These are phyloP conservation scores for Cynanchum wilfordii DNA, from an alignment of 257 asterid species.

Conservation along the genomic window DNA sequence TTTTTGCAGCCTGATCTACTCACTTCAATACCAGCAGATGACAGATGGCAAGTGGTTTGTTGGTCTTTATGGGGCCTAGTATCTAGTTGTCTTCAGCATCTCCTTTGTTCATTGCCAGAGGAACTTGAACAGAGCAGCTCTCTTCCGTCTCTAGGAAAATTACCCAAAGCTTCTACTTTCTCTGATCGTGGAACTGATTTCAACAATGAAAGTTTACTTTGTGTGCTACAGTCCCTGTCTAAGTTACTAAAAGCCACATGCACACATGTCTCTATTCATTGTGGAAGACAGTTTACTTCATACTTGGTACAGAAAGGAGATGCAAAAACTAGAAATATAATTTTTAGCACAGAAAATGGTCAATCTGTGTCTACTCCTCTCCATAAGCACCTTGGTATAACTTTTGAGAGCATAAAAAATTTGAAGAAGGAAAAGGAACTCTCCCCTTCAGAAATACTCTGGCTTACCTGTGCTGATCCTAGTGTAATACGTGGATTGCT, in stretches of 20 bases:
- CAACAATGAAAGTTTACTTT: slow-evolving; percentile 28
- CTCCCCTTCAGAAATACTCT: slow-evolving; percentile 46
- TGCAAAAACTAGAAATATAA: slow-evolving; percentile 26
- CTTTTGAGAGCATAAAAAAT: slow-evolving; percentile 26
- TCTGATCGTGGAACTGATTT: slow-evolving; percentile 25
- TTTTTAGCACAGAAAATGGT: slow-evolving; percentile 39
- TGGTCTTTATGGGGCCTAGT: slow-evolving; percentile 71
- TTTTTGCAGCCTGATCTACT: slow-evolving; percentile 30
- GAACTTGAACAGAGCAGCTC: slow-evolving; percentile 28
- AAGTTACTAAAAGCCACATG: slow-evolving; percentile 45
- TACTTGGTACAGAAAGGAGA: slow-evolving; percentile 54
- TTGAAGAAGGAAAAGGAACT: slow-evolving; percentile 28
- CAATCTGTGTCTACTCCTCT: slow-evolving; percentile 29
- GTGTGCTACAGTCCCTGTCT: slow-evolving; percentile 19
- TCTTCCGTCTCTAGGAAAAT: slow-evolving; percentile 23
- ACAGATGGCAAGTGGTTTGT: slow-evolving; percentile 43
- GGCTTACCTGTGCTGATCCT: slow-evolving; percentile 47
- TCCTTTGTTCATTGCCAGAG: slow-evolving; percentile 37
- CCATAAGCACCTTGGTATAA: slow-evolving; percentile 25
- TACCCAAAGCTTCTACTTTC: slow-evolving; percentile 6
- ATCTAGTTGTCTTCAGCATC: slow-evolving; percentile 46
- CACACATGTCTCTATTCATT: slow-evolving; percentile 48
- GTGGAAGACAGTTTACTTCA: slow-evolving; percentile 58
- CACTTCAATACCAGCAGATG: slow-evolving; percentile 37
- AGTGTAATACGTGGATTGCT: slow-evolving; percentile 46